phyloP scores from a whole-genome alignment of 306 rosid species.

The Calophaca sinica region DNA sequence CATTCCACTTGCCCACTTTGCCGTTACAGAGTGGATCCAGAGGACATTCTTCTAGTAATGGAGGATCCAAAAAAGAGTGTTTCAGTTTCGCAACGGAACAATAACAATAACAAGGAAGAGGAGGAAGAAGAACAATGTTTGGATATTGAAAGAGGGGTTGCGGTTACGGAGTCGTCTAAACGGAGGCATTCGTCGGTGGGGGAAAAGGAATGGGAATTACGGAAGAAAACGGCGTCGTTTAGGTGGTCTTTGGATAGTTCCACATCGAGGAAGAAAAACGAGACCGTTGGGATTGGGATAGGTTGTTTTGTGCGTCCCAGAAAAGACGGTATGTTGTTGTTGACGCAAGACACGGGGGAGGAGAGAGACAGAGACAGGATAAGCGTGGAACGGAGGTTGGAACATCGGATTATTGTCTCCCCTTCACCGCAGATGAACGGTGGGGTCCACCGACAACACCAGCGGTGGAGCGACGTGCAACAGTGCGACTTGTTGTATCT shows the following conservation, averaged over 20 bases:
- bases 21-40: constrained; percentile 86
- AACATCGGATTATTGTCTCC: constrained; percentile 82
- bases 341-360: constrained; percentile 33
- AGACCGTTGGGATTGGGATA: constrained; percentile 12
- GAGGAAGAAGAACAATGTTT: not conserved
- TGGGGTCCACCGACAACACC: constrained; percentile 38
- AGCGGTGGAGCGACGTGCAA: constrained; percentile 89
- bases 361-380: constrained; percentile 1
- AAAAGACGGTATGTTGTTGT: constrained; percentile 66
- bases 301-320: constrained; percentile 65
- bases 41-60: constrained; percentile 67
- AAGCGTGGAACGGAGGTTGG: constrained; percentile 56
- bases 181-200: constrained; percentile 81
- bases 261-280: constrained; percentile 42
- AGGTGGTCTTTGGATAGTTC: constrained; percentile 71
- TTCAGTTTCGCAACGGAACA: not conserved
- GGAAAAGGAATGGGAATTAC: constrained; percentile 46
- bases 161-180: constrained; percentile 25
- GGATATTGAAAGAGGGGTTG: constrained; percentile 46
- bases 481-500: constrained; percentile 76
- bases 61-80: constrained; percentile 44
- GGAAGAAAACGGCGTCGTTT: constrained; percentile 51
- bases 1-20: constrained; percentile 97
- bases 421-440: constrained; percentile 39
- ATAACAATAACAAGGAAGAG: not conserved